Base-by-base conservation (phyloP, 352 stramenopile species). In the Pythium brassicae region DNA sequence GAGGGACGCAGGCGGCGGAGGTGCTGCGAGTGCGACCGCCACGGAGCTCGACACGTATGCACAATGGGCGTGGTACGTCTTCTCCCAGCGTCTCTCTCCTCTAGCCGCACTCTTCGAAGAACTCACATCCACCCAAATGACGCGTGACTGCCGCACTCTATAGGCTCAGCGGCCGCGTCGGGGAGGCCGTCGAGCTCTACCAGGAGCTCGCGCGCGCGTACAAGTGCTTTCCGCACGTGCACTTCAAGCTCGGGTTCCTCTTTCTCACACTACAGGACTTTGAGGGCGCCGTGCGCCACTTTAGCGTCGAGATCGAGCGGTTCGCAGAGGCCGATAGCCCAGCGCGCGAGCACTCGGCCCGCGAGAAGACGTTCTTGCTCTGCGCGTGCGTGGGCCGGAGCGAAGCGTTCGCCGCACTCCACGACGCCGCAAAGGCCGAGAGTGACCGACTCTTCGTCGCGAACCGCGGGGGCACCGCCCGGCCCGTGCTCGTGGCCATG, bases 211-310 rank as follows among this genome's bases (percentile, higher is more conserved):
- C 63, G 14, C 62, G 65, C 42, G 62, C 69, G 37, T 69, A 77
- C 37, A 61, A 56, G 19, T 52, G 60, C 14, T 74, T 73, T 6
- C 69, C 72, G 17, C 72, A 85, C 50, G 72, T 79, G 4, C 72
- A 82, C 59, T 85, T 85, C 58, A 85, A 85, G 57, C 63, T 85
- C 26, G 74, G 69, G 2, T 82, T 66, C 34, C 59, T 85, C 12
- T 82, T 68, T 23, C 63, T 82, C 20, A 47, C 59, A 7, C 44
- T 69, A 4, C 53, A 76, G 19, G 69, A 85, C 53, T 58, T 59
- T 32, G 50, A 42, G 1, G 61, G 47, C 15, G 74, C 71, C 0
- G 56, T 71, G 15, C 70, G 54, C 1, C 69, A 80, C 44, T 80
- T 83, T 46, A 69, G 58, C 7, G 46, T 62, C 22, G 71, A 80